Conservation (phyloP, 257 asterid genomes). For the Asclepias syriaca region DNA sequence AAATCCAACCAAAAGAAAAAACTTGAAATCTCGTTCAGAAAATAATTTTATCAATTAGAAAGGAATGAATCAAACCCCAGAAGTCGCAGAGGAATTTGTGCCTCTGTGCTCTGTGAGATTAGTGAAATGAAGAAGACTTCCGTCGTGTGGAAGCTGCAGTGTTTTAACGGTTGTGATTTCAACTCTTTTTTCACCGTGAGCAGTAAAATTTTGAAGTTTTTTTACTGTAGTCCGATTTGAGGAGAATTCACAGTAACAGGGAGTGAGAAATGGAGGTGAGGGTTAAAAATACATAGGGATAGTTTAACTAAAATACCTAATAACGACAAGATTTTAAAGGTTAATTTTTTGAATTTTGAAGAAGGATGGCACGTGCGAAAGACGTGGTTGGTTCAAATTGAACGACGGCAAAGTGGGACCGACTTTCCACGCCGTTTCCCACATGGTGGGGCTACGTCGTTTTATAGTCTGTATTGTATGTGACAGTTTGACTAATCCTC, state of each 20-base stretch:
- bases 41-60: too few species aligned
- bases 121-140: conserved; percentile 11
- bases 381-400: conserved; percentile 14
- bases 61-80: neutral
- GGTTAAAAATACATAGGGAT: neutral
- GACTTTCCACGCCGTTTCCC: conserved; percentile 14
- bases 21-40: neutral
- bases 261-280: neutral
- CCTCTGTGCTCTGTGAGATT: neutral
- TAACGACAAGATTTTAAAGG: neutral
- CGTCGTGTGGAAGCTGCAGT: conserved; percentile 15
- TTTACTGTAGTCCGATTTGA: conserved; percentile 3
- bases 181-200: conserved; percentile 15
- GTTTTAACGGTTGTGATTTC: conserved; percentile 28
- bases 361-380: conserved; percentile 14
- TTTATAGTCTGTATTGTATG: conserved; percentile 17
- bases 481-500: conserved; percentile 17
- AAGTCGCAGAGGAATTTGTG: conserved; percentile 9
- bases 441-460: conserved; percentile 57
- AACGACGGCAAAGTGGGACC: conserved; percentile 32
- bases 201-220: conserved; percentile 17
- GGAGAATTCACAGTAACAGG: neutral
- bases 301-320: neutral
- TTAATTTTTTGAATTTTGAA: conserved; percentile 29
- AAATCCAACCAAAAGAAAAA: neutral